A percentile compares a stretch with the other conserved stretches of the same genome.
Evolutionary conservation across 352 stramenopile genomes (phyloP).

Genomic region (Phytophthora parvispora): DNA sequence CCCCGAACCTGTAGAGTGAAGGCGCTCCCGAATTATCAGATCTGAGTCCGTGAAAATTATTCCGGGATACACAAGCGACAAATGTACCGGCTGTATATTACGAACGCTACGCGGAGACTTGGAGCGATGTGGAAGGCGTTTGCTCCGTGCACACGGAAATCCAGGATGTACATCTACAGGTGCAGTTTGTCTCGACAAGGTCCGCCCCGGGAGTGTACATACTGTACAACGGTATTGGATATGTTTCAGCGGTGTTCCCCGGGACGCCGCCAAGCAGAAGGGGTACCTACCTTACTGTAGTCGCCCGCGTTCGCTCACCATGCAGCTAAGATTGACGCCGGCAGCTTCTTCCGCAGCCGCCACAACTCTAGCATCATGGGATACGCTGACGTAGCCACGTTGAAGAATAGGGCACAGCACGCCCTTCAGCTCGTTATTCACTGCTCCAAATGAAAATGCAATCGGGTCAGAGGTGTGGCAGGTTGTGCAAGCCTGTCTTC

Average conservation of each 20-base stretch:
- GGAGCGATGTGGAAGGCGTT: background rate
- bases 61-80: conserved; percentile 5
- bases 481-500: background rate
- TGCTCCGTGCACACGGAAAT: background rate
- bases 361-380: background rate
- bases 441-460: background rate
- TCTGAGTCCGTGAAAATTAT: conserved; percentile 12
- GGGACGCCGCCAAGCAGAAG: background rate
- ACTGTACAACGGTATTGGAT: background rate
- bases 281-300: too few relatives aligned
- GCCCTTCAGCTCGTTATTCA: background rate
- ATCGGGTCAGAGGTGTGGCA: background rate
- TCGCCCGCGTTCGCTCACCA: background rate
- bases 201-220: background rate
- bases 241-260: background rate
- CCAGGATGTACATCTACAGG: background rate
- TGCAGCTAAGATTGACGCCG: background rate
- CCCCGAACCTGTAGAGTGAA: background rate
- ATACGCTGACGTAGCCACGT: background rate
- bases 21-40: background rate
- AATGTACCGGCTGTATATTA: conserved; percentile 14
- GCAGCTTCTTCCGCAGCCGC: background rate
- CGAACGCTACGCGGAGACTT: conserved; percentile 22
- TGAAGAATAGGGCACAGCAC: background rate
- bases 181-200: background rate